A percentile compares a stretch with the other conserved stretches of the same genome.
Evolutionary conservation across 495 filamentous ascomycete species (phyloP).

Genomic region (Articulospora tetracladia): DNA sequence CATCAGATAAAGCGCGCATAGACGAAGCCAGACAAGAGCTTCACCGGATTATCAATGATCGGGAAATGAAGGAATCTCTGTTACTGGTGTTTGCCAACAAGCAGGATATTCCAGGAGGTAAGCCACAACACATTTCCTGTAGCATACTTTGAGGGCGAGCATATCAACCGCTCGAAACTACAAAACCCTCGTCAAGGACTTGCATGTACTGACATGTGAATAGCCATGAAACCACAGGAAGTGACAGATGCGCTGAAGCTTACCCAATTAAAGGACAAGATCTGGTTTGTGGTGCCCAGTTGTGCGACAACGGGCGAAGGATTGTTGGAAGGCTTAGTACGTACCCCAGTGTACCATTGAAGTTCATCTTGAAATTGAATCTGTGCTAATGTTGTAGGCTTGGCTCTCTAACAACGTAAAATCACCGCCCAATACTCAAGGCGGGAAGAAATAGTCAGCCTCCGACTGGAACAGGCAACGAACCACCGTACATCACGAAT

Average conservation of each 20-base stretch:
- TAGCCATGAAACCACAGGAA: constrained; percentile 83
- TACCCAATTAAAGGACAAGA: constrained; percentile 80
- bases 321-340: constrained; percentile 86
- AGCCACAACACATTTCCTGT: constrained; percentile 20
- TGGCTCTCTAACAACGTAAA: constrained; percentile 97
- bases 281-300: constrained; percentile 95
- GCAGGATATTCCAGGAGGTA: constrained; percentile 87
- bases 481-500: background rate
- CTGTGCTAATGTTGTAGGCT: constrained; percentile 52
- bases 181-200: too few relatives aligned
- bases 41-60: constrained; percentile 92
- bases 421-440: constrained; percentile 48
- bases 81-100: constrained; percentile 97
- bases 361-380: too few relatives aligned
- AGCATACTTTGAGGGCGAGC: background rate
- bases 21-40: constrained; percentile 88
- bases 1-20: constrained; percentile 78
- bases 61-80: constrained; percentile 96
- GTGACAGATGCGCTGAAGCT: constrained; percentile 83
- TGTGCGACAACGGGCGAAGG: constrained; percentile 92
- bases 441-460: constrained; percentile 40
- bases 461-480: background rate
- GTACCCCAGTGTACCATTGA: too few relatives aligned
- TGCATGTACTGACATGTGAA: background rate
- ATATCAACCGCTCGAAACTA: constrained; percentile 13